phyloP scores from a whole-genome alignment of 148 eudicot species.

The Selenicereus undatus region DNA sequence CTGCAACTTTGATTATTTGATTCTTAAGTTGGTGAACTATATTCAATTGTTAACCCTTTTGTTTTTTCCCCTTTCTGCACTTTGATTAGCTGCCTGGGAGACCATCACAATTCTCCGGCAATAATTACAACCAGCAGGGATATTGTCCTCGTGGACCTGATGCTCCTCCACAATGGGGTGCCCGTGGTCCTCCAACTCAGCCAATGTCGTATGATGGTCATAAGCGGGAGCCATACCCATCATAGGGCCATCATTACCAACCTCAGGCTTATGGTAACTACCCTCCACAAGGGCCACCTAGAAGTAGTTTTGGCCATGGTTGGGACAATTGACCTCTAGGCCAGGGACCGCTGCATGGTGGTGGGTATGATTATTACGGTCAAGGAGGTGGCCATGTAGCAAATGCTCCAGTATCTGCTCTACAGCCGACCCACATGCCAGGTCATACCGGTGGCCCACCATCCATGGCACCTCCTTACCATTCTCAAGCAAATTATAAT shows the following conservation, averaged over 20 bases:
- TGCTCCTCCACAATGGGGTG: conserved; percentile 67
- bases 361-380: conserved; percentile 49
- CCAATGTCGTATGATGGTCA: conserved; percentile 62
- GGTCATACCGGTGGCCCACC: conserved; percentile 40
- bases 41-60: conserved; percentile 6
- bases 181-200: conserved; percentile 57
- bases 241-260: conserved; percentile 65
- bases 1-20: conserved; percentile 22
- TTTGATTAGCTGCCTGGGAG: conserved; percentile 45
- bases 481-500: conserved; percentile 64
- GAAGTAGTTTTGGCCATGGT: conserved; percentile 58
- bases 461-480: conserved; percentile 36
- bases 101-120: conserved; percentile 50
- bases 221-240: conserved; percentile 68
- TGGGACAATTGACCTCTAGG: conserved; percentile 89
- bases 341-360: conserved; percentile 63
- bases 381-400: conserved; percentile 39
- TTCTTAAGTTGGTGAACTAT: not conserved
- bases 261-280: conserved; percentile 60
- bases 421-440: conserved; percentile 31
- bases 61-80: too few species aligned
- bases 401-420: conserved; percentile 28
- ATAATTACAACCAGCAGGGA: conserved; percentile 57
- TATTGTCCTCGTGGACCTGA: conserved; percentile 75
- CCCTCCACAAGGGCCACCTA: conserved; percentile 63